phyloP scores from a whole-genome alignment of 1,284 basidiomycete species.

The Sparassis latifolia region DNA sequence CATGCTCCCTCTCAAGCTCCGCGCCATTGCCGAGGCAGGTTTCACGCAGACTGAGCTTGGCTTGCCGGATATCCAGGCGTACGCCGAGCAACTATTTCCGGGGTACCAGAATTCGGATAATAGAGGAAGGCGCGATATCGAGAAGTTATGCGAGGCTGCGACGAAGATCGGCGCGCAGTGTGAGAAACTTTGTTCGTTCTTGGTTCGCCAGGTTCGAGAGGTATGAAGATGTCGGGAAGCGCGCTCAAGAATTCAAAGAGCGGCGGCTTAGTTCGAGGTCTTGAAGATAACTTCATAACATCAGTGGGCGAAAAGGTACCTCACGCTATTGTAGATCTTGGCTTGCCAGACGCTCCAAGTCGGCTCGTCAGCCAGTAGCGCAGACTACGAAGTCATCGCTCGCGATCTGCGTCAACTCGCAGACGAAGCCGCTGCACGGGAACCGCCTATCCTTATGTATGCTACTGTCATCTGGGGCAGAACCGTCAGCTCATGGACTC shows the following conservation, averaged over 20 bases:
- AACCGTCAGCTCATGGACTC: not conserved
- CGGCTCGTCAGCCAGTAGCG: slow-evolving; percentile 23
- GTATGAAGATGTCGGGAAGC: slow-evolving; percentile 14
- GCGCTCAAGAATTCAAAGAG: slow-evolving; percentile 17
- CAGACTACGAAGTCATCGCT: slow-evolving; percentile 23
- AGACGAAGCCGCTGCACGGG: slow-evolving; percentile 21
- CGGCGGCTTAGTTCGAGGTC: slow-evolving; percentile 23
- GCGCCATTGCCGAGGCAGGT: slow-evolving; percentile 24
- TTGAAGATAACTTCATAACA: slow-evolving; percentile 14
- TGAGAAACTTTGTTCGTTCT: slow-evolving; percentile 14
- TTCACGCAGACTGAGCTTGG: slow-evolving; percentile 24
- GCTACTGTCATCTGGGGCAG: not conserved
- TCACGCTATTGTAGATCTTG: slow-evolving; percentile 11
- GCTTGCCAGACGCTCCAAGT: slow-evolving; percentile 24
- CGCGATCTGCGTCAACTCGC: slow-evolving; percentile 23
- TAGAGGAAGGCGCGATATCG: slow-evolving; percentile 21
- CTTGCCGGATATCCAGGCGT: slow-evolving; percentile 26
- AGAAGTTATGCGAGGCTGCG: slow-evolving; percentile 18
- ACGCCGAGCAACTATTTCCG: slow-evolving; percentile 15
- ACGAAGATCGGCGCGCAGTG: slow-evolving; percentile 16
- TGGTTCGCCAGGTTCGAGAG: slow-evolving; percentile 25
- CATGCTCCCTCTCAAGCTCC: slow-evolving; percentile 24
- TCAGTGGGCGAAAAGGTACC: no score
- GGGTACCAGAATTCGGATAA: slow-evolving; percentile 20
- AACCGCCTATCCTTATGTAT: slow-evolving; percentile 26